Evolutionary conservation across 345 rosid genomes (phyloP).

Genomic region (Sisymbrium irio): DNA sequence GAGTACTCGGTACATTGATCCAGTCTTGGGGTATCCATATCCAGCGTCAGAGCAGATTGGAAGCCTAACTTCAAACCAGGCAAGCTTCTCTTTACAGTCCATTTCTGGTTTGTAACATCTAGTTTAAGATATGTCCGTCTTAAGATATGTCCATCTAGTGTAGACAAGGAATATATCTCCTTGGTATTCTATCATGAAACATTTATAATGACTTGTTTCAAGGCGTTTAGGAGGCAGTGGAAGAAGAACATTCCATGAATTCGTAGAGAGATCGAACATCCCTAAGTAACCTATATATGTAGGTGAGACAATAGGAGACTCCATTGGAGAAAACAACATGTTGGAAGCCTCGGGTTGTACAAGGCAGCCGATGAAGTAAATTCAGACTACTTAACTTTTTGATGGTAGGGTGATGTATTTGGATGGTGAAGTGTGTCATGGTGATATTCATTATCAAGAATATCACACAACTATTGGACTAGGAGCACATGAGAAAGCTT

Average conservation of each 20-base stretch:
- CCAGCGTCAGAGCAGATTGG: no score
- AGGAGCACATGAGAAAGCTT: conserved; percentile 4
- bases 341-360: background rate
- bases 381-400: background rate
- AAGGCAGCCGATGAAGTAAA: background rate
- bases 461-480: background rate
- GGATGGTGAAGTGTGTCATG: background rate
- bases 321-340: background rate
- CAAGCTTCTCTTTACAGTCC: background rate
- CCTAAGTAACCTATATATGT: background rate
- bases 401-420: background rate
- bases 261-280: background rate
- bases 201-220: background rate
- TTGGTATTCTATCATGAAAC: background rate
- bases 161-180: background rate
- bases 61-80: no score
- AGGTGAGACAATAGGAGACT: background rate
- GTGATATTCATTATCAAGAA: background rate
- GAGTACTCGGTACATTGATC: no score
- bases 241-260: background rate
- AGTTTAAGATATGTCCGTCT: background rate
- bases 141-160: background rate
- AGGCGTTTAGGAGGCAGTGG: background rate
- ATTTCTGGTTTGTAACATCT: background rate
- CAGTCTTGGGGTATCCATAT: no score